These are phyloP conservation scores for Kodamaea sagamina DNA, from an alignment of 805 yeast genomes.

Conservation along the genomic window DNA sequence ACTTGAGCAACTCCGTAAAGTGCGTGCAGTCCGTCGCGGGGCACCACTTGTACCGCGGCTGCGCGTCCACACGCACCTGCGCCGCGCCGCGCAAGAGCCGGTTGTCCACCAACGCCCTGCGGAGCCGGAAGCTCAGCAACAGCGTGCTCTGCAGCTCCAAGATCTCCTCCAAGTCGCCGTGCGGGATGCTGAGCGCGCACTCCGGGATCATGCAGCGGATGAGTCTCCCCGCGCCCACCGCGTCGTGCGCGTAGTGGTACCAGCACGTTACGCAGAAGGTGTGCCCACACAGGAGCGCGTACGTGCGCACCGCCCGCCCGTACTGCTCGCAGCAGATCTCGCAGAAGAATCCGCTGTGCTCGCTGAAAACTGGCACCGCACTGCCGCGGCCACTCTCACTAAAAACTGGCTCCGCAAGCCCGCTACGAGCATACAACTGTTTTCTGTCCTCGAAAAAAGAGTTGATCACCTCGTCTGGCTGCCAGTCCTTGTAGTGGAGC, in stretches of 20 bases:
- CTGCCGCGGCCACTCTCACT: no score
- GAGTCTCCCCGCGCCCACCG: slow-evolving; percentile 42
- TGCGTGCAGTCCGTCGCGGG: slow-evolving; percentile 79
- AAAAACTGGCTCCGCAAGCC: slow-evolving; percentile 25
- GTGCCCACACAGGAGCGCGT: slow-evolving; percentile 68
- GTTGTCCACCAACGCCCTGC: slow-evolving; percentile 33
- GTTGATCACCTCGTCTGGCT: slow-evolving; percentile 39
- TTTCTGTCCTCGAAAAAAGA: slow-evolving; percentile 35
- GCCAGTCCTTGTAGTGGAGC: slow-evolving; percentile 43
- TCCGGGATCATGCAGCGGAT: slow-evolving; percentile 68
- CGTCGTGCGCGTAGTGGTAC: slow-evolving; percentile 53
- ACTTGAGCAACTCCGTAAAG: slow-evolving; percentile 44
- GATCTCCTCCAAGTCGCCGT: slow-evolving; percentile 36
- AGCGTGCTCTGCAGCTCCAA: slow-evolving; percentile 7
- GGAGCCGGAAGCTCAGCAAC: slow-evolving; percentile 12
- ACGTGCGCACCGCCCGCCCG: slow-evolving; percentile 31
- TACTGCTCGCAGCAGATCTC: slow-evolving; percentile 71
- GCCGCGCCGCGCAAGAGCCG: slow-evolving; percentile 42
- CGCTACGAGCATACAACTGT: slow-evolving; percentile 29
- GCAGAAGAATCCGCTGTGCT: slow-evolving; percentile 46
- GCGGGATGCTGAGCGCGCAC: slow-evolving; percentile 48
- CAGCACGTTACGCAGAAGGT: slow-evolving; percentile 72
- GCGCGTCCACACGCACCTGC: slow-evolving; percentile 50
- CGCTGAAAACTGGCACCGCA: slow-evolving; percentile 14
- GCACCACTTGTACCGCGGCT: slow-evolving; percentile 67